Conservation (phyloP, 1,284 basidiomycete genomes). For the Rhodotorula glutinis region DNA sequence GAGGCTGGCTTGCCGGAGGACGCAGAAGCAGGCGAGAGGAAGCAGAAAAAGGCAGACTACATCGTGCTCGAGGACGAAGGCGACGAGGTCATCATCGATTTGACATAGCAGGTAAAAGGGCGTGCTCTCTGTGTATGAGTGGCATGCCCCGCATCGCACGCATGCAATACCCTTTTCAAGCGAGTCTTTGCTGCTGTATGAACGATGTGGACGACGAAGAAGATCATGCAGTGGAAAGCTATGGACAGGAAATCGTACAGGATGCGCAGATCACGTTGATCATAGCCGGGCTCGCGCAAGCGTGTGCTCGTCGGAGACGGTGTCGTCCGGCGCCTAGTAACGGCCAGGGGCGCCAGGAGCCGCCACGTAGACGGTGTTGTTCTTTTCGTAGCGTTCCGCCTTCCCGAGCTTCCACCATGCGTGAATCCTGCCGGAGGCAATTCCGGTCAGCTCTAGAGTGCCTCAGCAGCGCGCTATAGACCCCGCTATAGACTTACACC, state of each 20-base stretch:
- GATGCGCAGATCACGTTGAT: no score
- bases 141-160: no score
- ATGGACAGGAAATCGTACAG: not conserved
- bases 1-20: conserved; percentile 26
- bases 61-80: conserved; percentile 7
- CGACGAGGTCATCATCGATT: conserved; percentile 15
- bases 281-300: no score
- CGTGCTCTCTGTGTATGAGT: no score
- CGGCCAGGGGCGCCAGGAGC: not conserved
- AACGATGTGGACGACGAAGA: no score
- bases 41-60: conserved; percentile 3
- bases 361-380: not conserved
- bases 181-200: no score
- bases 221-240: not conserved
- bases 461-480: no score
- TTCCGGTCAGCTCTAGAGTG: not conserved
- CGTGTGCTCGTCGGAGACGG: no score
- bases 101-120: conserved; percentile 4
- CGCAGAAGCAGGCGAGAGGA: conserved; percentile 3
- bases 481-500: not conserved
- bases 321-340: not conserved
- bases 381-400: not conserved
- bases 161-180: no score
- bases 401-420: not conserved
- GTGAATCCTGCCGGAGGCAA: not conserved